Conservation (phyloP, 2,329 filamentous ascomycete genomes). For the Coccinonectria pachysandricola region DNA sequence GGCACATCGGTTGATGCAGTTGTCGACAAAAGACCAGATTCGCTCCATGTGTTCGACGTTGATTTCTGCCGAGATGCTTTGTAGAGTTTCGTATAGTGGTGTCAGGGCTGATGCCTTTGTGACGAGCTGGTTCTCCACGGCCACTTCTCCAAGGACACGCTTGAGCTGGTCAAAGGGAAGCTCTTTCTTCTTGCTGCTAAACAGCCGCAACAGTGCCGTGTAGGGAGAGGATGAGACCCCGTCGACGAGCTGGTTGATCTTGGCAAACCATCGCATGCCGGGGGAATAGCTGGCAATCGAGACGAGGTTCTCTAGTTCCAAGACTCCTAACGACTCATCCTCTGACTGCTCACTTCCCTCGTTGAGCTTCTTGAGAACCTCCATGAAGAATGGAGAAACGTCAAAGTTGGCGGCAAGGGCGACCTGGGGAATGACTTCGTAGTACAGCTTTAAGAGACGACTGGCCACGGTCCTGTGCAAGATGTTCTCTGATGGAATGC, state of each 20-base stretch:
- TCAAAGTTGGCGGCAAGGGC: slow-evolving; percentile 82
- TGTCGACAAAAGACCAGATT: slow-evolving; percentile 68
- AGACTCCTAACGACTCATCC: slow-evolving; percentile 45
- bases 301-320: slow-evolving; percentile 74
- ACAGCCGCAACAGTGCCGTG: slow-evolving; percentile 51
- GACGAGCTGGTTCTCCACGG: slow-evolving; percentile 57
- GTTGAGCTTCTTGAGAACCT: slow-evolving; percentile 54
- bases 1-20: slow-evolving; percentile 67
- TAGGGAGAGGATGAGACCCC: slow-evolving; percentile 48
- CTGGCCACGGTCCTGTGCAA: slow-evolving; percentile 72
- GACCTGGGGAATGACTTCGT: slow-evolving; percentile 67
- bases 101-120: slow-evolving; percentile 38
- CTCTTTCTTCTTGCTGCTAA: slow-evolving; percentile 21
- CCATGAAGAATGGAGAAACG: slow-evolving; percentile 65
- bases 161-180: slow-evolving; percentile 34
- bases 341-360: slow-evolving; percentile 38
- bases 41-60: slow-evolving; percentile 22
- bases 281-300: slow-evolving; percentile 71
- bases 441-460: slow-evolving; percentile 73
- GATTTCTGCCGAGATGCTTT: slow-evolving; percentile 10
- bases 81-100: slow-evolving; percentile 31
- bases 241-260: slow-evolving; percentile 49
- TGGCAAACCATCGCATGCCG: slow-evolving; percentile 85
- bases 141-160: slow-evolving; percentile 48
- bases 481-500: slow-evolving; percentile 55